Percentiles rank a stretch among this genome's conserved stretches.
phyloP scores from a whole-genome alignment of 164 flowering plant species.

The Paratinospora sagittata region DNA sequence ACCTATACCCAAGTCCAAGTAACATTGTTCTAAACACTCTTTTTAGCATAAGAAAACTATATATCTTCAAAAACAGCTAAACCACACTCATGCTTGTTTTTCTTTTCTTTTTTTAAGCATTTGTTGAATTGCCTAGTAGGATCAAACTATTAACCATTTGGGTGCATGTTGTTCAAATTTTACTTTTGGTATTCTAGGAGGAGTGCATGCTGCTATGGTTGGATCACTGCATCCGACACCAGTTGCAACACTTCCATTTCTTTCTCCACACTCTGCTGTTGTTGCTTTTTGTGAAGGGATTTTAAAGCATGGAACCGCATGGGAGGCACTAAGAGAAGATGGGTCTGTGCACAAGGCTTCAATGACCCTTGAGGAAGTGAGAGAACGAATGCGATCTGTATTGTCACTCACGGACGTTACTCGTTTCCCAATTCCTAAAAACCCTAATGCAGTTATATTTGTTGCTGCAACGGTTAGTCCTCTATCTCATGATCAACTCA shows the following conservation, averaged over 20 bases:
- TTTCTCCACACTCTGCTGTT: constrained; percentile 93
- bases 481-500: not conserved
- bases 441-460: constrained; percentile 73
- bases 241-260: constrained; percentile 92
- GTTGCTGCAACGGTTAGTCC: constrained; percentile 94
- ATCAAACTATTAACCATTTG: not conserved
- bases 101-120: no score
- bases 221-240: constrained; percentile 96
- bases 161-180: not conserved
- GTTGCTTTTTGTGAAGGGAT: constrained; percentile 99
- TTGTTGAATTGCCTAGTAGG: no score
- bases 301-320: constrained; percentile 83
- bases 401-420: constrained; percentile 96
- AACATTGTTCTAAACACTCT: no score
- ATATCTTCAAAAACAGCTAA: no score
- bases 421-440: constrained; percentile 90
- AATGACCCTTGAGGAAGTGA: constrained; percentile 84
- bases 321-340: constrained; percentile 89
- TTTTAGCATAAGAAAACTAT: no score
- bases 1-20: no score
- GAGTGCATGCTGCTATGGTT: constrained; percentile 99
- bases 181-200: constrained; percentile 41
- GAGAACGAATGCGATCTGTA: constrained; percentile 75
- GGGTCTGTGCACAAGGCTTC: constrained; percentile 47
- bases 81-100: no score